phyloP scores from a whole-genome alignment of 2,329 filamentous ascomycete species.

The Cadophora malorum region DNA sequence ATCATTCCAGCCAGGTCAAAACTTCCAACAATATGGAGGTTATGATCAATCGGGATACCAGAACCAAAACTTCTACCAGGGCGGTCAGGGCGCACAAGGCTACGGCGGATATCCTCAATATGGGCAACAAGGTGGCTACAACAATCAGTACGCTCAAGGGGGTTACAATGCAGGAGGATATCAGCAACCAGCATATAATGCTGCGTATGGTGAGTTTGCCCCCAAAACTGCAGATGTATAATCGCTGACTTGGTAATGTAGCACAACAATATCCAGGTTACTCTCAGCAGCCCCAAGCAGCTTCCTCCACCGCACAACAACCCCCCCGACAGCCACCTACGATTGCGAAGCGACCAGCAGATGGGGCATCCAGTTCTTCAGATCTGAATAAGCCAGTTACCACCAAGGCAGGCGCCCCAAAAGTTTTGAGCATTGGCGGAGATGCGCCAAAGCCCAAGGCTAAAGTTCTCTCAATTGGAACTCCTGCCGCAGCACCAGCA shows the following conservation, averaged over 20 bases:
- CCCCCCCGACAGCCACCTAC: constrained; percentile 58
- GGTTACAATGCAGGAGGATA: constrained; percentile 46
- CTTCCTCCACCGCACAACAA: constrained; percentile 48
- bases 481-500: constrained; percentile 52
- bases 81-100: constrained; percentile 58
- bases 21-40: constrained; percentile 64
- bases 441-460: constrained; percentile 61
- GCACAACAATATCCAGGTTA: constrained; percentile 61
- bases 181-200: constrained; percentile 43
- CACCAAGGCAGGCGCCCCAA: constrained; percentile 63
- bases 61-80: constrained; percentile 61
- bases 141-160: constrained; percentile 58
- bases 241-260: constrained; percentile 36
- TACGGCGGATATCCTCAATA: constrained; percentile 63
- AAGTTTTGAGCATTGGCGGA: constrained; percentile 68
- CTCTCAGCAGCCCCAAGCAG: constrained; percentile 56
- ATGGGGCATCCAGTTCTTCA: constrained; percentile 53
- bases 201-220: constrained; percentile 49
- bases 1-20: constrained; percentile 75
- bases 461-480: constrained; percentile 81
- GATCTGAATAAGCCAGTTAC: constrained; percentile 58
- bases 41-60: constrained; percentile 63
- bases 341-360: constrained; percentile 68
- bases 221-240: neutral
- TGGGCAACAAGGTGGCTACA: constrained; percentile 52